Evolutionary conservation across 139 green algal species (phyloP).

Genomic region (Microglena sp.): DNA sequence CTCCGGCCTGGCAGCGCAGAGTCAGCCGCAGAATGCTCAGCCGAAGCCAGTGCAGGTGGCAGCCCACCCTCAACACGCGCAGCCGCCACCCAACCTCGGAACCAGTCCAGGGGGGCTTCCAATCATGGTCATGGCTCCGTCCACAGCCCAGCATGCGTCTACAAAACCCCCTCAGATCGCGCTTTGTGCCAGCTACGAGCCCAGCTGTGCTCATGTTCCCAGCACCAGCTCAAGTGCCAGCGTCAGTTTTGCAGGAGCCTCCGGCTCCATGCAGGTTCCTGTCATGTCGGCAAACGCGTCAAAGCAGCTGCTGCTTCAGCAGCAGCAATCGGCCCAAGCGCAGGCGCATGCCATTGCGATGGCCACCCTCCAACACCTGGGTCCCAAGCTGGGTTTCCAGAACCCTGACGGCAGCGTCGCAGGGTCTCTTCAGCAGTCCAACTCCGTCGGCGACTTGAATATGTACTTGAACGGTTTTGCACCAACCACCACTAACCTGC

Average conservation of each 20-base stretch:
- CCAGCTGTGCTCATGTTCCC: no score
- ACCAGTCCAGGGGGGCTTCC: neutral
- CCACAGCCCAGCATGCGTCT: neutral
- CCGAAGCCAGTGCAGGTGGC: neutral
- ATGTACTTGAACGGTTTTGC: no score
- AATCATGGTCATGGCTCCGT: neutral
- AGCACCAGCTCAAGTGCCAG: neutral
- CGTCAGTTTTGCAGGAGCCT: no score
- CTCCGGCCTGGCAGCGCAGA: no score
- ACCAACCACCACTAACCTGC: no score
- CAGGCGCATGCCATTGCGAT: constrained; percentile 43
- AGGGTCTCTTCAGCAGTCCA: no score
- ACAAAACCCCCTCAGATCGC: neutral
- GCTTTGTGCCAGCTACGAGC: neutral
- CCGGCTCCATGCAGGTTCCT: neutral
- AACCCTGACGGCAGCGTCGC: no score
- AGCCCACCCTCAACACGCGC: neutral
- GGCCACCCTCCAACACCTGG: constrained; percentile 34
- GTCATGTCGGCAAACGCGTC: neutral
- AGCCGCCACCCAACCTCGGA: neutral
- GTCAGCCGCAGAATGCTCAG: neutral
- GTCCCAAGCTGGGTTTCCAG: neutral
- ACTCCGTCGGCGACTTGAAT: no score
- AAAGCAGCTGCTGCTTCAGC: constrained; percentile 17
- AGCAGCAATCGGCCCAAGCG: constrained; percentile 25